phyloP scores from a whole-genome alignment of 345 rosid genomes.

The Dimocarpus longan region DNA sequence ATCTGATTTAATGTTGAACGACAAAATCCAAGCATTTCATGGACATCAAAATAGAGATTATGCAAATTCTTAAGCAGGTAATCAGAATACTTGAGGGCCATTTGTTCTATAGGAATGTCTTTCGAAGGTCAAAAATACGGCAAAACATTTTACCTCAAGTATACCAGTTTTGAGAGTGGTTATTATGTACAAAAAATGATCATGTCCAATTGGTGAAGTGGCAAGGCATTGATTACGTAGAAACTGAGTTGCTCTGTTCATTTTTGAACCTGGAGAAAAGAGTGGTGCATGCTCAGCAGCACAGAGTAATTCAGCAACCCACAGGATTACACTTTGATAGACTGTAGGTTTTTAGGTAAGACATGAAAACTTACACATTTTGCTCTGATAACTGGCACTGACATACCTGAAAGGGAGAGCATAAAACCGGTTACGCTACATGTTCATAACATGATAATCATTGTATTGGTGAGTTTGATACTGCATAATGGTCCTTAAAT shows the following conservation, averaged over 20 bases:
- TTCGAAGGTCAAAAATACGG: not conserved
- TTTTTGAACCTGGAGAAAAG: not conserved
- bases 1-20: not conserved
- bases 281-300: not conserved
- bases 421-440: not conserved
- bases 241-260: conserved; percentile 4
- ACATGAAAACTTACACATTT: not conserved
- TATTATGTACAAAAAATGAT: conserved; percentile 5
- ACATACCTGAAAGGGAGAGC: conserved; percentile 1
- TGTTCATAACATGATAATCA: not conserved
- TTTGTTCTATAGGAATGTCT: not conserved
- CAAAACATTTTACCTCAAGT: not conserved
- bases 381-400: conserved; percentile 10
- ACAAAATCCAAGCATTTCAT: not conserved
- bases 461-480: not conserved
- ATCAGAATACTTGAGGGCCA: not conserved
- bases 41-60: conserved; percentile 1
- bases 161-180: not conserved
- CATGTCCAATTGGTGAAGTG: not conserved
- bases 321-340: not conserved
- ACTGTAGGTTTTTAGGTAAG: conserved; percentile 9
- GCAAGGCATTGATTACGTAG: not conserved
- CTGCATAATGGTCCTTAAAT: not conserved
- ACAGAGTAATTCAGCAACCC: not conserved
- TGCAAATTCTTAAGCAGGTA: not conserved